Evolutionary conservation across 108 stramenopile genomes (phyloP).

Genomic region (Parmales sp.): DNA sequence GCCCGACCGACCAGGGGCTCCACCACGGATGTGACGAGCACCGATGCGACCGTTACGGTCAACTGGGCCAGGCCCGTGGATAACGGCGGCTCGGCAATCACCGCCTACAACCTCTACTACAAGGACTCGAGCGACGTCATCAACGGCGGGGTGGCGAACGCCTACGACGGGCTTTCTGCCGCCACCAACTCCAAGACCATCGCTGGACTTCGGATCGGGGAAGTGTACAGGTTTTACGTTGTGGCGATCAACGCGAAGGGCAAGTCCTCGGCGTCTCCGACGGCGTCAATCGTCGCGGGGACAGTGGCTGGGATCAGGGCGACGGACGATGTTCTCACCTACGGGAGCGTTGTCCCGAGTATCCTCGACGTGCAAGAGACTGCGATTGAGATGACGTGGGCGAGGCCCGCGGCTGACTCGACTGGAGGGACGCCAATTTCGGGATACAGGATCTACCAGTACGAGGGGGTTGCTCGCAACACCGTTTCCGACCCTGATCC

Average conservation of each 20-base stretch:
- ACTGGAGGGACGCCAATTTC: conserved; percentile 57
- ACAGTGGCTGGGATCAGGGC: conserved; percentile 37
- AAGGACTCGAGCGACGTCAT: conserved; percentile 25
- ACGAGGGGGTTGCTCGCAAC: conserved; percentile 42
- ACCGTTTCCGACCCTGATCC: conserved; percentile 50
- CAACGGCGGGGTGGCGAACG: background rate
- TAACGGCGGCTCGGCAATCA: conserved; percentile 68
- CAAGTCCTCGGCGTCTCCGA: conserved; percentile 48
- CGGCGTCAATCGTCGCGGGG: conserved; percentile 49
- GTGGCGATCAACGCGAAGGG: conserved; percentile 54
- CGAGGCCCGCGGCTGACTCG: conserved; percentile 30
- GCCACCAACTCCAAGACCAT: conserved; percentile 24
- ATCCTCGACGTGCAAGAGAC: conserved; percentile 43
- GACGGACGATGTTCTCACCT: conserved; percentile 10
- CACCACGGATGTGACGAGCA: conserved; percentile 19
- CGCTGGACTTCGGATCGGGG: conserved; percentile 38
- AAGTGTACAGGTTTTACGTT: conserved; percentile 60
- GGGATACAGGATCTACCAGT: conserved; percentile 63
- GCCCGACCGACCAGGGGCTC: conserved; percentile 46
- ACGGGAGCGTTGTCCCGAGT: conserved; percentile 27
- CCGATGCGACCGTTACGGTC: conserved; percentile 40
- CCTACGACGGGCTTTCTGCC: conserved; percentile 8
- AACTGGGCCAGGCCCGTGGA: conserved; percentile 59
- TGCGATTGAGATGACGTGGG: conserved; percentile 45
- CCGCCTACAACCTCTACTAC: conserved; percentile 52